A percentile compares a stretch with the other conserved stretches of the same genome.
Conservation (phyloP, 352 stramenopile species). For the Phytophthora foliorum region DNA sequence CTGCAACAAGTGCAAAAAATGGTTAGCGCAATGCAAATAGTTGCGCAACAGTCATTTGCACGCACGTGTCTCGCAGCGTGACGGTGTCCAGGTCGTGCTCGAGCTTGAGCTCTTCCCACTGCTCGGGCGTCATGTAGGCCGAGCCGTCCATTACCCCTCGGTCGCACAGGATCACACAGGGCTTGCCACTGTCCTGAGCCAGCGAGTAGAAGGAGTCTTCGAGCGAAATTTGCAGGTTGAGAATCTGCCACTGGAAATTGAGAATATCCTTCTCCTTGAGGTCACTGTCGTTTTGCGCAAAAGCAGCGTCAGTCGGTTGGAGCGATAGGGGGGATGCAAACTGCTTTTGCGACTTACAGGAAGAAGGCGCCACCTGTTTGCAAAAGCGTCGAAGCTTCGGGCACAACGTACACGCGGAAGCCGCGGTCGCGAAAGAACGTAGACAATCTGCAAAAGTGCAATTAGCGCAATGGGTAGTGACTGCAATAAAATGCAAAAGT, state of each 20-base stretch:
- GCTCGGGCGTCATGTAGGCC: conserved; percentile 93
- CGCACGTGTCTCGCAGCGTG: conserved; percentile 83
- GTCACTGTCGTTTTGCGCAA: conserved; percentile 51
- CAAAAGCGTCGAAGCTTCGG: conserved; percentile 96
- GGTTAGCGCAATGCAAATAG: not conserved
- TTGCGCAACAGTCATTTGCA: conserved; percentile 6
- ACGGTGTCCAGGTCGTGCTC: conserved; percentile 87
- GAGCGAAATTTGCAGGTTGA: conserved; percentile 86
- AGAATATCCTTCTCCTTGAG: conserved; percentile 85
- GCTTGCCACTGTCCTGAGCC: conserved; percentile 81
- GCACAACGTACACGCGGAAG: conserved; percentile 96
- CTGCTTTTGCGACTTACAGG: conserved; percentile 51
- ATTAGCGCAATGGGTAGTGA: not conserved
- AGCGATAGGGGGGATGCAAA: conserved; percentile 12
- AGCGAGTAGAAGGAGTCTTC: conserved; percentile 89
- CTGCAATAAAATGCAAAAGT: not conserved
- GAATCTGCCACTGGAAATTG: conserved; percentile 91
- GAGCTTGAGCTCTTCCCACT: conserved; percentile 91
- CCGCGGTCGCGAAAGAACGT: conserved; percentile 93
- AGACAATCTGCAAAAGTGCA: conserved; percentile 51
- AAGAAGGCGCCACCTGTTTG: conserved; percentile 94
- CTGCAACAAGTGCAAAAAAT: conserved; percentile 35
- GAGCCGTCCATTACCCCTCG: conserved; percentile 96
- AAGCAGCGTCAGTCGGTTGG: conserved; percentile 11
- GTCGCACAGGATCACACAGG: conserved; percentile 96